Evolutionary conservation across 495 filamentous ascomycete genomes (phyloP).

Genomic region (Aspergillus ostianus): DNA sequence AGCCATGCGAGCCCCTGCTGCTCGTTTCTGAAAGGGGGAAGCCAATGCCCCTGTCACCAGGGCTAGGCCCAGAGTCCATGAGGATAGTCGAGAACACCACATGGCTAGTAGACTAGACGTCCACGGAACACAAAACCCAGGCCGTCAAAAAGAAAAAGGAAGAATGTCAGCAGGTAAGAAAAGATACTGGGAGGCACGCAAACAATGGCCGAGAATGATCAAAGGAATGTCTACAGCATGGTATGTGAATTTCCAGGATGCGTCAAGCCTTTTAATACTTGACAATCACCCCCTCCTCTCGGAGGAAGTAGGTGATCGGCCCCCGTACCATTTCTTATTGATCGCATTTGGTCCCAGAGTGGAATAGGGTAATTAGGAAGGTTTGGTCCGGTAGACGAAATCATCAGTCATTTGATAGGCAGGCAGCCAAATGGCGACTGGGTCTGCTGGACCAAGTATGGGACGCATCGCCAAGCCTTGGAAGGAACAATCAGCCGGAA

Average conservation of each 20-base stretch:
- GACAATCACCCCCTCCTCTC: neutral
- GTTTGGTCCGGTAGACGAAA: slow-evolving; percentile 1
- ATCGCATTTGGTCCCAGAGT: slow-evolving; percentile 9
- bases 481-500: neutral
- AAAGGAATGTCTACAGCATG: neutral
- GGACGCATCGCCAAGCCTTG: slow-evolving; percentile 1
- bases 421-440: slow-evolving; percentile 7
- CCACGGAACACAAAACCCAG: neutral
- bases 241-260: neutral
- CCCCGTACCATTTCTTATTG: neutral
- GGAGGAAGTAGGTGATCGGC: neutral
- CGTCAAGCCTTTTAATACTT: slow-evolving; percentile 9
- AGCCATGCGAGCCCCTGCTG: slow-evolving; percentile 27
- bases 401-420: slow-evolving; percentile 14
- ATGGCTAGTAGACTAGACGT: slow-evolving; percentile 3
- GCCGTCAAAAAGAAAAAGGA: neutral
- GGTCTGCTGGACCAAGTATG: slow-evolving; percentile 13
- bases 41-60: slow-evolving; percentile 7
- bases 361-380: neutral
- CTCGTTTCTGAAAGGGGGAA: slow-evolving; percentile 12
- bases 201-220: neutral
- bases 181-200: slow-evolving; percentile 9
- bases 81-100: slow-evolving; percentile 8
- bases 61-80: slow-evolving; percentile 9
- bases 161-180: slow-evolving; percentile 3